These are phyloP conservation scores for Drechslerella dactyloides DNA, from an alignment of 2,329 filamentous ascomycete genomes.

Conservation along the genomic window DNA sequence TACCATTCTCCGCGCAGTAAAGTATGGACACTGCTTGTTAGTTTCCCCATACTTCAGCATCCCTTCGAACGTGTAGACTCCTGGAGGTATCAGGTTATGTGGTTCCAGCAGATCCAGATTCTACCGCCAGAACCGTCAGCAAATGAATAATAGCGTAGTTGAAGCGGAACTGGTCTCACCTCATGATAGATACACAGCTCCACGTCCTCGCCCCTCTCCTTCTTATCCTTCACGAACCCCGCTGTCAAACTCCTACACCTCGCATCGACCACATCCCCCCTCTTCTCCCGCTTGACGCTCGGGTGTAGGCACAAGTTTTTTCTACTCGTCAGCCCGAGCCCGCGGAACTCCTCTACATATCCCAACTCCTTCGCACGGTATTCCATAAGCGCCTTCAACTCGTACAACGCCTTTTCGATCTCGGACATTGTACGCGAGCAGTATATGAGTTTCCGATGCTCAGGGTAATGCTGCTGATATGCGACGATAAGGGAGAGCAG, in stretches of 20 bases:
- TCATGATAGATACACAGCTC: constrained; percentile 96
- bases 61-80: constrained; percentile 93
- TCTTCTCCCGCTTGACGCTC: constrained; percentile 94
- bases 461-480: constrained; percentile 91
- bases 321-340: constrained; percentile 88
- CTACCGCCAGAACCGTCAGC: constrained; percentile 59
- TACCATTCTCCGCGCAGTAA: constrained; percentile 92
- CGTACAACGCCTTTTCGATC: constrained; percentile 94
- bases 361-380: constrained; percentile 90
- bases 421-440: constrained; percentile 99
- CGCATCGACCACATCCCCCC: constrained; percentile 91
- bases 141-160: constrained; percentile 51
- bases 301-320: constrained; percentile 98
- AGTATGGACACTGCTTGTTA: constrained; percentile 97
- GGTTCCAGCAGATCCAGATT: constrained; percentile 94
- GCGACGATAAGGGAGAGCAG: constrained; percentile 93
- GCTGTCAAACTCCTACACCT: constrained; percentile 93
- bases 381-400: constrained; percentile 91
- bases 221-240: constrained; percentile 97
- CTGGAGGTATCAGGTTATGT: constrained; percentile 90
- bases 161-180: constrained; percentile 60
- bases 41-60: constrained; percentile 89
- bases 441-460: constrained; percentile 95
- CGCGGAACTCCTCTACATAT: constrained; percentile 87
- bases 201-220: constrained; percentile 90